Conservation (phyloP, 2,329 filamentous ascomycete species). For the Orbilia oligospora region DNA sequence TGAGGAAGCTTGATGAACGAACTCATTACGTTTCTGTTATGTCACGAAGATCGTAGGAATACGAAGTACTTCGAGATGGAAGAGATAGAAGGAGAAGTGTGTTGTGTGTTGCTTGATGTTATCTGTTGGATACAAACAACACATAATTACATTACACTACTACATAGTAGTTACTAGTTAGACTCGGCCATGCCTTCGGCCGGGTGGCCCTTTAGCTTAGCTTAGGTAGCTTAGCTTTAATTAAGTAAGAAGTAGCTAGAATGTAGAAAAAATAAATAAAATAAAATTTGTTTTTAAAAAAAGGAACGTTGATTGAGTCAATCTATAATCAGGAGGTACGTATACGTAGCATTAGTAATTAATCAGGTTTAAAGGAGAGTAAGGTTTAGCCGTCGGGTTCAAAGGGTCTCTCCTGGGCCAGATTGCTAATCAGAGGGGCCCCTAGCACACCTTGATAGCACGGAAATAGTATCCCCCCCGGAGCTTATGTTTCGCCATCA, state of each 20-base stretch:
- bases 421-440: conserved; percentile 47
- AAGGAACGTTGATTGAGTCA: background rate
- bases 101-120: conserved; percentile 44
- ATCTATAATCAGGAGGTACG: no score
- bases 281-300: conserved; percentile 9
- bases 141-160: no score
- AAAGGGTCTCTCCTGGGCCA: conserved; percentile 15
- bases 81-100: no score
- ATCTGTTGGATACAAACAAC: background rate
- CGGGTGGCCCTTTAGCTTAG: no score
- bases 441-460: conserved; percentile 30
- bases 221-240: no score
- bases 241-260: no score
- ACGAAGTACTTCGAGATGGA: background rate
- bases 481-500: conserved; percentile 28
- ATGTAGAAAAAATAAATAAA: no score
- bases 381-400: conserved; percentile 49
- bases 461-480: conserved; percentile 30
- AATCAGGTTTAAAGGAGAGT: background rate
- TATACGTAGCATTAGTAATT: conserved; percentile 45
- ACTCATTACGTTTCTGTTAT: conserved; percentile 60
- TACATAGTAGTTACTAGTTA: no score
- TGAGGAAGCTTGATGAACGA: conserved; percentile 11
- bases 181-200: conserved; percentile 38
- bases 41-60: conserved; percentile 13